phyloP scores from a whole-genome alignment of 192 early-diverging fungal genomes.

The Backusella parvicylindrica region DNA sequence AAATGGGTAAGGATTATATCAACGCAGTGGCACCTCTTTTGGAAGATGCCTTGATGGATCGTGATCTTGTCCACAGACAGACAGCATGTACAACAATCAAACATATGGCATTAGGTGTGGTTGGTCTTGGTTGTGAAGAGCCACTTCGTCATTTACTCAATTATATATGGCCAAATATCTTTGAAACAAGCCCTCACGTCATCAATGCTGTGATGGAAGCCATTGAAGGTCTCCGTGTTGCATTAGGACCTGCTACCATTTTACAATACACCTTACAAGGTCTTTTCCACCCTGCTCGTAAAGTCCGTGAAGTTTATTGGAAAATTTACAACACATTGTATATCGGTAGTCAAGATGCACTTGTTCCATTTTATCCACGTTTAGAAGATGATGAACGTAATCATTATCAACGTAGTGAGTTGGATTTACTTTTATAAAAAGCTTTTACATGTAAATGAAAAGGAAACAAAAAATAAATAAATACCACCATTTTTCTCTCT shows the following conservation, averaged over 20 bases:
- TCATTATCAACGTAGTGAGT: slow-evolving; percentile 76
- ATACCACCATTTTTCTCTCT: not conserved
- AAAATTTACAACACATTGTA: slow-evolving; percentile 97
- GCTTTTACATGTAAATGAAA: not conserved
- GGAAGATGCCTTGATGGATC: slow-evolving; percentile 96
- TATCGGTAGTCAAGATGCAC: slow-evolving; percentile 83
- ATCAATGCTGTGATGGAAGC: slow-evolving; percentile 98
- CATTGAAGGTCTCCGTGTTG: slow-evolving; percentile 89
- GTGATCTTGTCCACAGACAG: slow-evolving; percentile 97
- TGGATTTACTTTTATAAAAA: slow-evolving; percentile 65
- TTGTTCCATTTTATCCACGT: slow-evolving; percentile 90
- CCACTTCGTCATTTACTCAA: slow-evolving; percentile 93
- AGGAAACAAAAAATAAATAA: not conserved
- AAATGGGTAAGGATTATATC: slow-evolving; percentile 98
- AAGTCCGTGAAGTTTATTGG: slow-evolving; percentile 98
- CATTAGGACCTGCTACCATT: slow-evolving; percentile 81
- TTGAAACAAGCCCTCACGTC: slow-evolving; percentile 94
- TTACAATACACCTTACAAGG: slow-evolving; percentile 91
- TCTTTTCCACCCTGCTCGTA: slow-evolving; percentile 94
- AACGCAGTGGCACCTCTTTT: slow-evolving; percentile 93
- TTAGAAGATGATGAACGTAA: slow-evolving; percentile 81
- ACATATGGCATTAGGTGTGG: slow-evolving; percentile 93
- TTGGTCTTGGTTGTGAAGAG: slow-evolving; percentile 90
- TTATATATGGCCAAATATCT: slow-evolving; percentile 98
- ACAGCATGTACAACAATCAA: slow-evolving; percentile 95